Percentiles rank a stretch among this genome's conserved stretches.
phyloP scores from a whole-genome alignment of 176 grass and related monocot species.

The Aechmea fasciata region DNA sequence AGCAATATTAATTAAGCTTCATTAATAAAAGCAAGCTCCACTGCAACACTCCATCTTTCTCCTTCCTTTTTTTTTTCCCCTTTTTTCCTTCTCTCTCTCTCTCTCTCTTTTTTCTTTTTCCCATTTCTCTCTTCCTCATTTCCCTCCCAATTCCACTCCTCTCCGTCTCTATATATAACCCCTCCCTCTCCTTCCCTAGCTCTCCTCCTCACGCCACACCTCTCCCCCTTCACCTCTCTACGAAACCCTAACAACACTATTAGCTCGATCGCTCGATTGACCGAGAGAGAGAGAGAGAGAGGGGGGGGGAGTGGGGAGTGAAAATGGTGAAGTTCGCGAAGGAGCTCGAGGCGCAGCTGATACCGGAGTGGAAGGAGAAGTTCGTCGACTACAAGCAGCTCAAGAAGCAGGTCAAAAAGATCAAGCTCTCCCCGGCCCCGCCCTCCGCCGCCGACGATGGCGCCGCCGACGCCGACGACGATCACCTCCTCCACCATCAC shows the following conservation, averaged over 20 bases:
- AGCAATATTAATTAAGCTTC: conserved; percentile 14
- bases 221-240: conserved; percentile 3
- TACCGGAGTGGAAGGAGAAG: conserved; percentile 52
- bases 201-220: conserved; percentile 2
- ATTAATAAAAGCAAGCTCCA: conserved; percentile 28
- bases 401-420: conserved; percentile 76
- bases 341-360: conserved; percentile 39
- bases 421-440: conserved; percentile 41
- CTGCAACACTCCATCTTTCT: neutral
- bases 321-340: conserved; percentile 63
- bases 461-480: neutral
- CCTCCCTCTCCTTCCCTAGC: neutral
- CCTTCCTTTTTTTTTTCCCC: neutral
- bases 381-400: conserved; percentile 80
- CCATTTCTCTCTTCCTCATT: conserved; percentile 7
- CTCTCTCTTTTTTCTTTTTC: conserved; percentile 3
- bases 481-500: neutral
- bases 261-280: no score
- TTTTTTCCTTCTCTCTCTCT: neutral
- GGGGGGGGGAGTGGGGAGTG: neutral
- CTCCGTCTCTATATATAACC: conserved; percentile 27
- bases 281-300: neutral
- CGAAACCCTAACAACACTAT: no score
- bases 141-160: conserved; percentile 20
- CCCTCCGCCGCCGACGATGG: neutral